Conservation (phyloP, 2,329 filamentous ascomycete genomes). For the Cercospora brassicicola region DNA sequence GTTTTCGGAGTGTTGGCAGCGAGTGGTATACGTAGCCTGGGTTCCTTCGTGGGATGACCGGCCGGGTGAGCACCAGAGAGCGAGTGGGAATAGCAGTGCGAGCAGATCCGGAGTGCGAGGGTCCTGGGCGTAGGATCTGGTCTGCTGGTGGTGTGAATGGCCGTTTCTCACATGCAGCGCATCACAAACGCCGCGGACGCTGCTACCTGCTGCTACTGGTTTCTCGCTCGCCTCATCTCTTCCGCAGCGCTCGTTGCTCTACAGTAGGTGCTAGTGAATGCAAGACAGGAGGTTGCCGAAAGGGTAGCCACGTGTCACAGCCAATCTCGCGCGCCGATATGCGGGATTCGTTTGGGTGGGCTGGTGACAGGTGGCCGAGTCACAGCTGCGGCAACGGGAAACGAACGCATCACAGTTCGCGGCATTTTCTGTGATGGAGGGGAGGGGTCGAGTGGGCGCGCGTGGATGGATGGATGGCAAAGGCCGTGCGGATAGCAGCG, state of each 20-base stretch:
- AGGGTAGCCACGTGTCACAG: constrained; percentile 19
- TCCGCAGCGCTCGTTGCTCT: not conserved
- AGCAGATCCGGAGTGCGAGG: not conserved
- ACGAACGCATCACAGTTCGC: not conserved
- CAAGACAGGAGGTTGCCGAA: constrained; percentile 14
- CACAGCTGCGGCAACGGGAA: not conserved
- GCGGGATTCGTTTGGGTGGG: constrained; percentile 1
- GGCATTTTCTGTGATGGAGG: constrained; percentile 7
- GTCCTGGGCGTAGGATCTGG: not conserved
- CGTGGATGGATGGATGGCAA: not conserved
- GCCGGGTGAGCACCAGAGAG: not conserved
- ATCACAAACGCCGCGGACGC: not conserved
- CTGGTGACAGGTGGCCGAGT: not conserved
- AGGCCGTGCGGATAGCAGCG: constrained; percentile 10
- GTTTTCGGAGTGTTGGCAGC: not conserved
- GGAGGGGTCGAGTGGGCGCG: not conserved
- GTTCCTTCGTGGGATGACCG: not conserved
- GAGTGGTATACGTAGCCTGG: not conserved
- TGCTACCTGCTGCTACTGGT: not conserved
- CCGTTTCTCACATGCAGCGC: not conserved
- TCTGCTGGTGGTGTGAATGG: not conserved
- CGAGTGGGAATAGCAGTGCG: not conserved
- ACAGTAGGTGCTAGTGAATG: constrained; percentile 4
- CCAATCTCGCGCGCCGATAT: constrained; percentile 11
- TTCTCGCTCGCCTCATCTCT: not conserved